These are phyloP conservation scores for Mikania micrantha DNA, from an alignment of 129 eudicot genomes.

Conservation along the genomic window DNA sequence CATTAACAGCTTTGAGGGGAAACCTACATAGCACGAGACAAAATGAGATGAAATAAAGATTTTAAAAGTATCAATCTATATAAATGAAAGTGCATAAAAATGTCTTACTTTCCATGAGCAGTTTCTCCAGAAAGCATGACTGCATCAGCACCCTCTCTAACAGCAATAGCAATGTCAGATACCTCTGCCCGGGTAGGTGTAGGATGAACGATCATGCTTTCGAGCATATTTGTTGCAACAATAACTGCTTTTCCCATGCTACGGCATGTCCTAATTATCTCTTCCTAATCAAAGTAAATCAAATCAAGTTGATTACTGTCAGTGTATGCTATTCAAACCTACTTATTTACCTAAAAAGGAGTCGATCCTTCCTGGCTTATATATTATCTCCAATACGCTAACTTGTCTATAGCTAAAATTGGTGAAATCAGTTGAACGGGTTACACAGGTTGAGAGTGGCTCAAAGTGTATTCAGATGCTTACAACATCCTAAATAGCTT, in stretches of 20 bases:
- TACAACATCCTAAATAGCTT: neutral
- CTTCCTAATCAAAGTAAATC: conserved; percentile 51
- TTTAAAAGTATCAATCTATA: neutral
- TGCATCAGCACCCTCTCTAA: conserved; percentile 94
- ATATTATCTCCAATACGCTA: neutral
- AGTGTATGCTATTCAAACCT: conserved; percentile 14
- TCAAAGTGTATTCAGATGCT: conserved; percentile 4
- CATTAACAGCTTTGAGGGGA: conserved; percentile 94
- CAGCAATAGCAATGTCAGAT: conserved; percentile 96
- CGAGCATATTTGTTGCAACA: conserved; percentile 96
- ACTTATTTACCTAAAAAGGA: neutral
- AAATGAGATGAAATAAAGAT: neutral
- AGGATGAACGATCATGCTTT: conserved; percentile 98
- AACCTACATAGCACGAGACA: conserved; percentile 44
- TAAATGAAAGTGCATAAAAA: neutral
- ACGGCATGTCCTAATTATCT: conserved; percentile 78
- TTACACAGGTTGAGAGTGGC: neutral
- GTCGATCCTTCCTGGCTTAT: neutral
- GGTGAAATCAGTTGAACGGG: neutral
- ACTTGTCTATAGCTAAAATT: neutral
- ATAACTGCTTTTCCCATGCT: conserved; percentile 98
- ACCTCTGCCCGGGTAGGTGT: conserved; percentile 99
- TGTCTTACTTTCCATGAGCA: conserved; percentile 89
- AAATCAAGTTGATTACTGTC: neutral
- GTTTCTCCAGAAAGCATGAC: conserved; percentile 99